Evolutionary conservation across 1,284 basidiomycete species (phyloP).

Genomic region (Marasmius fiardii): DNA sequence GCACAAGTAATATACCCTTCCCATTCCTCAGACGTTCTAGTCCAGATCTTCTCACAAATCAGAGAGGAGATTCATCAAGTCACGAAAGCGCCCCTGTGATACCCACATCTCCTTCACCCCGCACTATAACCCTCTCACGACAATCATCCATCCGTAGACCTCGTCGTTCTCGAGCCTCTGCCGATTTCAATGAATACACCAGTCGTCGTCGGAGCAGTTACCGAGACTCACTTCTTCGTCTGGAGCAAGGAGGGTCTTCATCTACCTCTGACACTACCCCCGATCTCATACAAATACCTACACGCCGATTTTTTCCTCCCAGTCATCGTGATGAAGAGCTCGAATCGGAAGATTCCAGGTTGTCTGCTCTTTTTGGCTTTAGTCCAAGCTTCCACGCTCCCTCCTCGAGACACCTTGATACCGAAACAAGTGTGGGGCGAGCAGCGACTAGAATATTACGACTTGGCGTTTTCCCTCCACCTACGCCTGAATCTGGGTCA

Average conservation of each 20-base stretch:
- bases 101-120: conserved; percentile 1
- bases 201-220: conserved; percentile 35
- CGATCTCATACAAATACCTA: background rate
- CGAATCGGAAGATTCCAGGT: background rate
- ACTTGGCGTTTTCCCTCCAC: too few species aligned
- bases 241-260: background rate
- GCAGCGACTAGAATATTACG: too few species aligned
- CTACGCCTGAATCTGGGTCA: too few species aligned
- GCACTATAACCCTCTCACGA: background rate
- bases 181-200: conserved; percentile 28
- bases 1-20: conserved; percentile 12
- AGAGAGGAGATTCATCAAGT: background rate
- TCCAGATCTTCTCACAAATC: conserved; percentile 14
- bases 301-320: background rate
- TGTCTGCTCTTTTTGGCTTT: background rate
- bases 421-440: too few species aligned
- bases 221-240: conserved; percentile 5
- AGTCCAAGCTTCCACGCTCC: background rate
- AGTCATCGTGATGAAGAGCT: background rate
- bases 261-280: background rate
- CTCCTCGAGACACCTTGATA: background rate
- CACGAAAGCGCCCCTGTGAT: conserved; percentile 3
- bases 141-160: conserved; percentile 12
- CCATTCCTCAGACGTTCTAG: conserved; percentile 21
- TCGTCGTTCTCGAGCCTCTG: conserved; percentile 21